Percentiles rank a stretch among this genome's conserved stretches.
Evolutionary conservation across 805 yeast genomes (phyloP).

Genomic region (Hanseniaspora vineae): DNA sequence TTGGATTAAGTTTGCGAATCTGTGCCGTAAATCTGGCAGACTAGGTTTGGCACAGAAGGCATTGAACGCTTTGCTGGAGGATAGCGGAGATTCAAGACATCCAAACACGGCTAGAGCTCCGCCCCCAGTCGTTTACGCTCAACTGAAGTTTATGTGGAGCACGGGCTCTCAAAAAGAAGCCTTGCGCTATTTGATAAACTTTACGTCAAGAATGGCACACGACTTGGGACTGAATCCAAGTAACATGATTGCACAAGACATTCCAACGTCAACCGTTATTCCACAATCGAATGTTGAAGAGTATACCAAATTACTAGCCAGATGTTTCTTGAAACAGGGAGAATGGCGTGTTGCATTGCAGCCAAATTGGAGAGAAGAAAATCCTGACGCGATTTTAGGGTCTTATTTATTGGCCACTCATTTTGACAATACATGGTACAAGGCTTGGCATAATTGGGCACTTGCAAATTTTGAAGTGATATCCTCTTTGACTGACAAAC

Average conservation of each 20-base stretch:
- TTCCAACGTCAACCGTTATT: slow-evolving; percentile 43
- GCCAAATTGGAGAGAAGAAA: slow-evolving; percentile 65
- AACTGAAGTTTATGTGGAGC: slow-evolving; percentile 94
- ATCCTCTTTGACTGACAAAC: slow-evolving; percentile 34
- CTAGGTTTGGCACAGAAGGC: slow-evolving; percentile 88
- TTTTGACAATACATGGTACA: slow-evolving; percentile 87
- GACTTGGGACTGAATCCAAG: slow-evolving; percentile 80
- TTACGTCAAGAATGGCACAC: slow-evolving; percentile 80
- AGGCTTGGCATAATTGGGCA: slow-evolving; percentile 99
- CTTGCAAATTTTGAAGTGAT: slow-evolving; percentile 93
- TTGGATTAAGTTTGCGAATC: slow-evolving; percentile 96
- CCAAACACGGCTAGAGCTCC: slow-evolving; percentile 67
- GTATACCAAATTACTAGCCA: slow-evolving; percentile 72
- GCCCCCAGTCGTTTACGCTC: slow-evolving; percentile 95
- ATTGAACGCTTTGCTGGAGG: slow-evolving; percentile 64
- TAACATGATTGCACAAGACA: slow-evolving; percentile 74
- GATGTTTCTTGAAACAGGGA: slow-evolving; percentile 95
- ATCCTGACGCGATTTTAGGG: slow-evolving; percentile 75
- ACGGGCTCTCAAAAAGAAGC: slow-evolving; percentile 84
- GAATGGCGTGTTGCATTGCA: slow-evolving; percentile 91
- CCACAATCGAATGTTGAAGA: slow-evolving; percentile 59
- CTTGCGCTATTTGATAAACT: slow-evolving; percentile 69
- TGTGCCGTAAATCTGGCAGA: slow-evolving; percentile 90
- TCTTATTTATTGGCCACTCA: slow-evolving; percentile 90
- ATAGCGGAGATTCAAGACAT: slow-evolving; percentile 42